A percentile compares a stretch with the other conserved stretches of the same genome.
These are phyloP conservation scores for Colletotrichum nymphaeae DNA, from an alignment of 2,329 filamentous ascomycete species.

Conservation along the genomic window DNA sequence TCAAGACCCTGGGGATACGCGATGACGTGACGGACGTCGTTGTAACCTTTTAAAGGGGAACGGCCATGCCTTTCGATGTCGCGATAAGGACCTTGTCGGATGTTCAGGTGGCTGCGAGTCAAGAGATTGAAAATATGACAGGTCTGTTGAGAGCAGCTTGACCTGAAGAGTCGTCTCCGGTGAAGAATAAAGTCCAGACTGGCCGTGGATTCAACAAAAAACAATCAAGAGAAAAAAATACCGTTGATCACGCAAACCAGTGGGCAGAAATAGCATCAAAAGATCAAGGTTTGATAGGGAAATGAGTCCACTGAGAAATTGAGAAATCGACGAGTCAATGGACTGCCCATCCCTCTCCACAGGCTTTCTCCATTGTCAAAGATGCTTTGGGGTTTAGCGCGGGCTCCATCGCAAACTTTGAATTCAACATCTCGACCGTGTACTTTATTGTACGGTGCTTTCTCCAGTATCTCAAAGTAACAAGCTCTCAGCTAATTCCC, in stretches of 20 bases:
- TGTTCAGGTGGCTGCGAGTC: constrained; percentile 5
- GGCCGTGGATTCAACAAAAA: not conserved
- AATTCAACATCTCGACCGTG: not conserved
- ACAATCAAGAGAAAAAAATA: not conserved
- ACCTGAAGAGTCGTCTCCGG: not conserved
- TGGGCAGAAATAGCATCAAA: not conserved
- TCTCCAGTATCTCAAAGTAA: not conserved
- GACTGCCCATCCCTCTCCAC: not conserved
- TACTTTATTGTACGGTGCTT: not conserved
- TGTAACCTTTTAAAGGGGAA: constrained; percentile 3
- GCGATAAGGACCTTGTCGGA: not conserved
- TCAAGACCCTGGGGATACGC: constrained; percentile 13
- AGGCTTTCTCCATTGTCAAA: not conserved
- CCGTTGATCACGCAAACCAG: not conserved
- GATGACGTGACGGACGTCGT: constrained; percentile 18
- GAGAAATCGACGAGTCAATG: not conserved
- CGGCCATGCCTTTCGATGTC: not conserved
- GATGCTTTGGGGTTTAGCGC: not conserved
- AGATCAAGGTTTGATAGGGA: not conserved
- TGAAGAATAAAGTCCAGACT: not conserved
- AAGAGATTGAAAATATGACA: not conserved
- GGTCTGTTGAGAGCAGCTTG: not conserved
- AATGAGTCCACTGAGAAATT: not conserved
- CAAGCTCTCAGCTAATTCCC: not conserved
- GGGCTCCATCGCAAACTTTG: not conserved